Evolutionary conservation across 2,329 filamentous ascomycete species (phyloP), one percentile per base, ranked within the genome.

Genomic region (Aspergillus sp.): DNA sequence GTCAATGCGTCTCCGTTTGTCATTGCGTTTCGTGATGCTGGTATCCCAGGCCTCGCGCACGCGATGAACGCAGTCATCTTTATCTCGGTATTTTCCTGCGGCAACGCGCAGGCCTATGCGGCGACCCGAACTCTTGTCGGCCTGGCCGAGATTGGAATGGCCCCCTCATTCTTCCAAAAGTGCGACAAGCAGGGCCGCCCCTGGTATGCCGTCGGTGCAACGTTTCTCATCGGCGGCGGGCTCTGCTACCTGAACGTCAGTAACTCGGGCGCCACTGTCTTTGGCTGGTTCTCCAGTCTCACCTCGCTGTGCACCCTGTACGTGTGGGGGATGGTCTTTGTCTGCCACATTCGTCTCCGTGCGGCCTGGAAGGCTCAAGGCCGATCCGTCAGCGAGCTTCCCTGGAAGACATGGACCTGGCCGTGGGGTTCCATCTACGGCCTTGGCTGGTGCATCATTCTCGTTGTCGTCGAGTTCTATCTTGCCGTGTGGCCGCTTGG

Each of bases 221-320:
- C 93, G 28, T 81, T 94, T 13, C 90, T 92, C 9, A 78, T 89
- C 13, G 91, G 91, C 9, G 80, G 94, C 15, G 80, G 74, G 0
- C 74, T 81, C 4, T 69, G 72, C 38, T 81, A 80, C 62, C 75
- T 82, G 22, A 82, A 82, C 63, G 77, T 80, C 28, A 74, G 59
- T 67, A 71, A 80, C 62, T 77, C 71, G 28, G 78, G 80, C 2
- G 68, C 76, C 0, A 71, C 76, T 3, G 81, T 82, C 43, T 83
- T 83, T 66, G 73, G 69, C 8, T 83, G 81, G 82, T 77, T 83
- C 56, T 81, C 80, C 2, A 81, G 77, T 59, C 70, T 83, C 17
- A 80, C 77, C 0, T 80, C 80, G 0, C 76, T 83, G 7, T 79
- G 79, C 60, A 80, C 80, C 0, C 71, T 81, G 7, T 80, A 78